Conservation (phyloP, 2,329 filamentous ascomycete genomes). For the Neofusicoccum kwambonambiense region DNA sequence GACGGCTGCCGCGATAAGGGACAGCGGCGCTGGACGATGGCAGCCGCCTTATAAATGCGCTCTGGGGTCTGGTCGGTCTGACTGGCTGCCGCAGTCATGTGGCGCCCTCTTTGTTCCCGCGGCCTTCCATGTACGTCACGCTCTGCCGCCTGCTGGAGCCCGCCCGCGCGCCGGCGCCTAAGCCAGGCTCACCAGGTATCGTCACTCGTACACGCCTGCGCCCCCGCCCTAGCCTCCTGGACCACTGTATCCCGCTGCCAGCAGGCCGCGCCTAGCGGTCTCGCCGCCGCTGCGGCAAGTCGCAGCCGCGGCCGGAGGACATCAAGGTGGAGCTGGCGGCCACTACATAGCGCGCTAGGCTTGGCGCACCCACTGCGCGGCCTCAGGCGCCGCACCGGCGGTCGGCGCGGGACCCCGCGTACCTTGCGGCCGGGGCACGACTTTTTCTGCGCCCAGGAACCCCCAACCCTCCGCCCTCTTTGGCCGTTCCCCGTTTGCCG, state of each 20-base stretch:
- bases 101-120: slow-evolving; percentile 13
- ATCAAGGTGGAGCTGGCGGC: slow-evolving; percentile 1
- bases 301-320: neutral
- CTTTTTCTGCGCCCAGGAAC: neutral
- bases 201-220: neutral
- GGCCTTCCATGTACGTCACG: slow-evolving; percentile 10
- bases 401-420: slow-evolving; percentile 13
- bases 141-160: slow-evolving; percentile 1
- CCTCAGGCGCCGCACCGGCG: neutral
- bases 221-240: neutral
- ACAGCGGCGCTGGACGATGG: neutral
- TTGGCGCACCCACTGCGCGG: slow-evolving; percentile 2
- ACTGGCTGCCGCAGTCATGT: slow-evolving; percentile 8
- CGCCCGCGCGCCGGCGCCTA: neutral
- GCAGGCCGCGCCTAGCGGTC: neutral
- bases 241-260: neutral
- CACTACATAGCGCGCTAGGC: neutral
- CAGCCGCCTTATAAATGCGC: slow-evolving; percentile 9
- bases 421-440: neutral
- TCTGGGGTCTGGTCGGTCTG: neutral
- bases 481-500: neutral
- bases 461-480: slow-evolving; percentile 2
- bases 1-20: neutral
- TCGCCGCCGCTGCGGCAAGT: neutral
- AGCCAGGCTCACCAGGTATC: neutral